These are phyloP conservation scores for Kluyveromyces sp. DNA, from an alignment of 1,139 yeast genomes.

Conservation along the genomic window DNA sequence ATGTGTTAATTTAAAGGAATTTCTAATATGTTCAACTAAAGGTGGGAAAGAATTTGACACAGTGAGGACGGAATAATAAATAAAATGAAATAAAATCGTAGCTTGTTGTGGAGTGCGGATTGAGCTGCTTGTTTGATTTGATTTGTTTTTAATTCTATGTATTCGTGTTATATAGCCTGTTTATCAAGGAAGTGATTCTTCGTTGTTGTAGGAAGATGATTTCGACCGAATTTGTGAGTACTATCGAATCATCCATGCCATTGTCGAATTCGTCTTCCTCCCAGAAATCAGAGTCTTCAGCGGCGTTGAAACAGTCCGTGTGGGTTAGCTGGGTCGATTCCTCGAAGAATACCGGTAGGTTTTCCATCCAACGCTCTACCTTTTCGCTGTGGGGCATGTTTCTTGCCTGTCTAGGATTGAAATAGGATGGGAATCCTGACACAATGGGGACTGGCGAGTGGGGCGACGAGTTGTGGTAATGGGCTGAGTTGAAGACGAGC, in stretches of 20 bases:
- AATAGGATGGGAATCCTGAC: constrained; percentile 34
- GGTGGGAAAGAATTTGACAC: too few relatives aligned
- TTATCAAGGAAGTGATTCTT: constrained; percentile 25
- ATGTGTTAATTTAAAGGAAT: too few relatives aligned
- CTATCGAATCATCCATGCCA: constrained; percentile 8
- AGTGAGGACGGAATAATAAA: too few relatives aligned
- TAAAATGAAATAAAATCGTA: too few relatives aligned
- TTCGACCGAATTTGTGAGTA: constrained; percentile 23
- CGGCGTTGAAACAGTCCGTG: constrained; percentile 18
- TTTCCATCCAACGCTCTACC: constrained; percentile 51
- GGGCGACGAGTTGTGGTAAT: not conserved
- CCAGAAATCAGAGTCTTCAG: constrained; percentile 22
- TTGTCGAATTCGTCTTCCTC: constrained; percentile 28
- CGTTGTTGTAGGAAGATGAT: constrained; percentile 23
- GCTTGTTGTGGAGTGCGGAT: not conserved
- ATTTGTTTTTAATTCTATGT: not conserved
- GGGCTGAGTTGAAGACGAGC: constrained; percentile 2
- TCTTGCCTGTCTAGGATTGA: constrained; percentile 50
- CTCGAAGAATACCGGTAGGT: constrained; percentile 39
- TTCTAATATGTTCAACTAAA: too few relatives aligned
- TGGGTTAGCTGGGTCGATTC: constrained; percentile 13
- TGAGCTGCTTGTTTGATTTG: not conserved
- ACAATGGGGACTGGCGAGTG: constrained; percentile 2
- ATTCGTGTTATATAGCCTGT: constrained; percentile 16
- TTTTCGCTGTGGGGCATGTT: constrained; percentile 59